Percentiles rank a stretch among this genome's conserved stretches.
phyloP scores from a whole-genome alignment of 129 eudicot genomes.

The Arctium lappa region DNA sequence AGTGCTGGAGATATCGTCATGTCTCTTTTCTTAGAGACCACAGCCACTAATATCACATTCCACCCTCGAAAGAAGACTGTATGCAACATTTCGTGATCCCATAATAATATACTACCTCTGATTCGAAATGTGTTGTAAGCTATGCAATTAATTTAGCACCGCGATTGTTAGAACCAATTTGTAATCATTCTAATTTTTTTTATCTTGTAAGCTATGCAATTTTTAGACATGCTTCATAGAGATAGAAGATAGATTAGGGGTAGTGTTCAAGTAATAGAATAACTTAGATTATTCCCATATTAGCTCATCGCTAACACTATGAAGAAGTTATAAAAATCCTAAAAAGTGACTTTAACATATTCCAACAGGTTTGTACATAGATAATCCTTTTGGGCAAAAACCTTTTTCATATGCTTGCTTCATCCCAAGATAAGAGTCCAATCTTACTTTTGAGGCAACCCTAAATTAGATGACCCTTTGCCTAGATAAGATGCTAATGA shows the following conservation, averaged over 20 bases:
- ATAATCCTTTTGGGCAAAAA: background rate
- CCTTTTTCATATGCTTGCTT: background rate
- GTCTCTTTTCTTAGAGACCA: background rate
- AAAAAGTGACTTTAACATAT: background rate
- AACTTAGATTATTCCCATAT: background rate
- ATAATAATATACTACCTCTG: background rate
- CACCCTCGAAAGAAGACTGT: background rate
- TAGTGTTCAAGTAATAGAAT: background rate
- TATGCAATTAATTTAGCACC: background rate
- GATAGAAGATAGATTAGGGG: background rate
- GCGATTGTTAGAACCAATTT: background rate
- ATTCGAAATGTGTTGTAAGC: background rate
- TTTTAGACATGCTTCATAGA: background rate
- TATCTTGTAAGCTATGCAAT: constrained; percentile 7
- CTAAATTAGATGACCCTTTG: background rate
- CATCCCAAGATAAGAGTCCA: background rate
- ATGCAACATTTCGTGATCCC: background rate
- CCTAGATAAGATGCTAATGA: constrained; percentile 1
- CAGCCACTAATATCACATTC: background rate
- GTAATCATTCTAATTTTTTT: background rate
- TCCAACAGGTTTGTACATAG: background rate
- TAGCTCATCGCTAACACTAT: background rate
- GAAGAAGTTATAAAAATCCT: background rate
- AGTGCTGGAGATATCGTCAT: background rate
- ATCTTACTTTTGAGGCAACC: constrained; percentile 1